A percentile compares a stretch with the other conserved stretches of the same genome.
Conservation (phyloP, 352 stramenopile species). For the Phytophthora palmivora region DNA sequence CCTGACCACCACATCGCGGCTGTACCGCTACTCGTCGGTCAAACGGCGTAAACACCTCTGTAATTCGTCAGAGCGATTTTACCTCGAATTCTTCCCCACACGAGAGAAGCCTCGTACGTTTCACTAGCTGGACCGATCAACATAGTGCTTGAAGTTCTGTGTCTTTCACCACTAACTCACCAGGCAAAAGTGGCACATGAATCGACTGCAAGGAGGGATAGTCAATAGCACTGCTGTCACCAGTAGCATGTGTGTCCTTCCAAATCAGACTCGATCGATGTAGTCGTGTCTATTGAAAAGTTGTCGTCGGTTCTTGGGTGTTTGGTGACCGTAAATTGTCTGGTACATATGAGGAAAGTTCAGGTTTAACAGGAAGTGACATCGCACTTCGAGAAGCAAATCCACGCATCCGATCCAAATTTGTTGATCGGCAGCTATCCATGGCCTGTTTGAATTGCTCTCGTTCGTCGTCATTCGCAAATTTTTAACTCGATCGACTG, state of each 20-base stretch:
- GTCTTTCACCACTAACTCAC: conserved; percentile 51
- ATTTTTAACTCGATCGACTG: conserved; percentile 77
- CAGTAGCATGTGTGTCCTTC: conserved; percentile 27
- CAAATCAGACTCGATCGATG: conserved; percentile 35
- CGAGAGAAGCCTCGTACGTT: conserved; percentile 55
- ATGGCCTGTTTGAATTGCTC: conserved; percentile 71
- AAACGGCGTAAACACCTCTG: conserved; percentile 73
- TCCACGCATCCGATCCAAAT: conserved; percentile 48
- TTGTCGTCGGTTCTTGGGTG: conserved; percentile 29
- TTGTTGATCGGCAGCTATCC: conserved; percentile 53
- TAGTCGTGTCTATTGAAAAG: conserved; percentile 28
- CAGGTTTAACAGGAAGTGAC: conserved; percentile 29
- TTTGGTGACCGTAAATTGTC: conserved; percentile 29
- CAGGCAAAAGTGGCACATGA: conserved; percentile 41
- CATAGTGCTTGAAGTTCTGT: conserved; percentile 63
- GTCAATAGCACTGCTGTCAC: conserved; percentile 13
- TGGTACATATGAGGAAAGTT: conserved; percentile 32
- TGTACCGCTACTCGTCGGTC: conserved; percentile 58
- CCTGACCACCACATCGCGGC: conserved; percentile 43
- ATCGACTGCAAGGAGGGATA: conserved; percentile 28
- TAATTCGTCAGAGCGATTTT: conserved; percentile 81
- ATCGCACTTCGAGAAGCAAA: conserved; percentile 30
- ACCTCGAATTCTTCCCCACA: conserved; percentile 76
- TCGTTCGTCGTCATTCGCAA: conserved; percentile 74
- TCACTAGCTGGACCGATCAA: conserved; percentile 70